Evolutionary conservation across 371 early-diverging fungal species (phyloP), one percentile per base, ranked within the genome.

Genomic region (Apophysomyces elegans): DNA sequence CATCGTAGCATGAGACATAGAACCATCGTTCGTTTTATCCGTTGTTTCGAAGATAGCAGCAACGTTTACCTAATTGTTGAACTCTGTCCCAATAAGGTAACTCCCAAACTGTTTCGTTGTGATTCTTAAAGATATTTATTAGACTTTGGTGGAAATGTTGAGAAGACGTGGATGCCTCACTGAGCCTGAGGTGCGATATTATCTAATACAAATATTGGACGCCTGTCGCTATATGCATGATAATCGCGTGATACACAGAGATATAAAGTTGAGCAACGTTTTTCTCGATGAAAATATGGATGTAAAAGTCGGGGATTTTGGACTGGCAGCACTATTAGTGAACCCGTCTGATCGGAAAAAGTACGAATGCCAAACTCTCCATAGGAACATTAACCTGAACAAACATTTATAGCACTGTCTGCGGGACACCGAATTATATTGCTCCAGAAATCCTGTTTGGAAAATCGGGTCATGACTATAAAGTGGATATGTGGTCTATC

Each of bases 401-500:
- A 46, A 59, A 46, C 32, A 26, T 21, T n/a, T 35, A 35, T 43
- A 93, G 92, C 69, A 98, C 97, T 0, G 91, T 96, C 50, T 99
- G 95, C 72, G 99, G 99, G 12, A 99, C 99, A 4, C 99, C 99
- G 6, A 99, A 99, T 70, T 99, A 99, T 72, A 95, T 99, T 66
- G 99, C 99, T 1, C 99, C 99, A 0, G 99, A 99, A 75, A 91
- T 99, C 37, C 78, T 99, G 16, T 93, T 93, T 78, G 92, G 86
- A 47, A 85, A 85, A 61, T 73, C 75, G 7, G 99, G 99, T 2
- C 99, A 99, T 76, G 93, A 97, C 59, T 97, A 88, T 76, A 96
- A 96, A 70, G 99, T 93, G 8, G 99, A 99, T 73, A 89, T 99
- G 62, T 99, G 99, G 99, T 94, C 97, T 5, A 74, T 98, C 2